A percentile compares a stretch with the other conserved stretches of the same genome.
These are phyloP conservation scores for Metschnikowia hibisci DNA, from an alignment of 805 yeast genomes.

Conservation along the genomic window DNA sequence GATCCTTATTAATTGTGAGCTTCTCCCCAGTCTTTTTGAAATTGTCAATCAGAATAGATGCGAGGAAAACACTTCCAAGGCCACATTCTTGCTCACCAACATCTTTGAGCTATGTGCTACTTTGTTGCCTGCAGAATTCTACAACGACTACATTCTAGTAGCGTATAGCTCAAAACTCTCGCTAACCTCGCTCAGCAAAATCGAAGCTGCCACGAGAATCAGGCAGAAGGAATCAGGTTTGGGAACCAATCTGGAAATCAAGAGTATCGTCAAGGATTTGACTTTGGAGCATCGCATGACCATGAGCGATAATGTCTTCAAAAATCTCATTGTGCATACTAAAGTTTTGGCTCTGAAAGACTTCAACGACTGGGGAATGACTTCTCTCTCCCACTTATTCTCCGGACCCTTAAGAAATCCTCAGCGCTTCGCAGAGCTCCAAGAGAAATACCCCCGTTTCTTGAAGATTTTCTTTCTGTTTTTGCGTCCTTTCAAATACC, in stretches of 20 bases:
- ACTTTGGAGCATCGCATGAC: constrained; percentile 22
- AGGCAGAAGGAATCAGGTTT: constrained; percentile 1
- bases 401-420: constrained; percentile 80
- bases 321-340: constrained; percentile 61
- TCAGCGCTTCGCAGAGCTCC: constrained; percentile 69
- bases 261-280: constrained; percentile 20
- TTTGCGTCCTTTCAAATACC: constrained; percentile 84
- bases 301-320: constrained; percentile 63
- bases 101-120: constrained; percentile 51
- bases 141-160: constrained; percentile 15
- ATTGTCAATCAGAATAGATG: constrained; percentile 43
- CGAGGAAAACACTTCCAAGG: constrained; percentile 49
- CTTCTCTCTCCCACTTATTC: constrained; percentile 61
- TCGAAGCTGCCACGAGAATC: constrained; percentile 14
- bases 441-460: constrained; percentile 73
- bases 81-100: constrained; percentile 62
- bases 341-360: constrained; percentile 75
- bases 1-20: constrained; percentile 51
- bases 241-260: constrained; percentile 14
- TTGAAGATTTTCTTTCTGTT: constrained; percentile 80
- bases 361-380: constrained; percentile 87
- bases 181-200: constrained; percentile 12
- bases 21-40: constrained; percentile 45
- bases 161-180: constrained; percentile 10
- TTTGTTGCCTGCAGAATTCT: constrained; percentile 49